These are phyloP conservation scores for Enterocytospora artemiae DNA, from an alignment of 371 early-diverging fungal genomes.

Conservation along the genomic window DNA sequence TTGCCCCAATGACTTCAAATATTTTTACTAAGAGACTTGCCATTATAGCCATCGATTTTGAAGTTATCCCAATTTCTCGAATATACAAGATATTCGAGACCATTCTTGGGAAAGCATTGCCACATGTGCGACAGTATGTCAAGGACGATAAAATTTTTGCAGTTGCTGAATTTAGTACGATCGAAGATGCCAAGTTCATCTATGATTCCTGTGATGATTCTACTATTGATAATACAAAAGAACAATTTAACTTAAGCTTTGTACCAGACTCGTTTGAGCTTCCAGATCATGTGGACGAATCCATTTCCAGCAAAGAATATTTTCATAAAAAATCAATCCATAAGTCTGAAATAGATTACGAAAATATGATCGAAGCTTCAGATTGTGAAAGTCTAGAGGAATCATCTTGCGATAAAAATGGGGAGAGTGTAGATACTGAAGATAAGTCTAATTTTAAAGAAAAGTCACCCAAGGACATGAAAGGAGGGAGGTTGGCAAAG, in stretches of 20 bases:
- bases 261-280: constrained; percentile 24
- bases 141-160: constrained; percentile 5
- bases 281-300: constrained; percentile 11
- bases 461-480: not conserved
- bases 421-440: not conserved
- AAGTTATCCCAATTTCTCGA: not conserved
- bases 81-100: constrained; percentile 25
- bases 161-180: constrained; percentile 16
- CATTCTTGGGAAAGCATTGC: not conserved
- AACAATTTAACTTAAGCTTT: constrained; percentile 28
- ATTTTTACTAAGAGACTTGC: constrained; percentile 20
- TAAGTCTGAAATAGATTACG: constrained; percentile 29
- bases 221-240: constrained; percentile 14
- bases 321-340: not conserved
- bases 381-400: no score
- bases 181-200: constrained; percentile 7
- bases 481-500: not conserved
- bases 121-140: not conserved
- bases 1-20: not conserved
- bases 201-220: constrained; percentile 24
- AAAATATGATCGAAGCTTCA: constrained; percentile 12
- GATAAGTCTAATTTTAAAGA: not conserved
- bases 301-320: not conserved
- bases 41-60: not conserved
- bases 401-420: not conserved